A percentile compares a stretch with the other conserved stretches of the same genome.
Evolutionary conservation across 345 rosid genomes (phyloP).

Genomic region (Lenwebbia sp.): DNA sequence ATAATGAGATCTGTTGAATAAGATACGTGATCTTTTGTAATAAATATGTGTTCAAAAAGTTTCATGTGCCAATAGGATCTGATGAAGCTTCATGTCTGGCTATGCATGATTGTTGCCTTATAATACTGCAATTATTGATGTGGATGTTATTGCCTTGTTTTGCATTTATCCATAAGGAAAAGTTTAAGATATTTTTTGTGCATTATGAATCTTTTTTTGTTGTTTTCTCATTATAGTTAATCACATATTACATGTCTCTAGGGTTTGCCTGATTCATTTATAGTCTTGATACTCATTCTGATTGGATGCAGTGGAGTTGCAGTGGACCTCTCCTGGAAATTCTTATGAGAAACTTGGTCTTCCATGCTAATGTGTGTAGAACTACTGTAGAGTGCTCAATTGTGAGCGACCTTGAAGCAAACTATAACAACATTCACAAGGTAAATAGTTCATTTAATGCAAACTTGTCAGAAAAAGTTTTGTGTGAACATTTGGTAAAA

Average conservation of each 20-base stretch:
- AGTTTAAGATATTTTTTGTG: not conserved
- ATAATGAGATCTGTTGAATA: not conserved
- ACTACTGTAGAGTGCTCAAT: slow-evolving; percentile 34
- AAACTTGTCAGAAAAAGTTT: not conserved
- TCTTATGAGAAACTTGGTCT: slow-evolving; percentile 35
- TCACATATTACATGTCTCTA: not conserved
- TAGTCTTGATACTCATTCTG: not conserved
- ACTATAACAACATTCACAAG: slow-evolving; percentile 83
- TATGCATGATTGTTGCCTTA: not conserved
- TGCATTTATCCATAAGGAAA: not conserved
- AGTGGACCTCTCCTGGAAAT: slow-evolving; percentile 75
- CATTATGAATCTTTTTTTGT: not conserved
- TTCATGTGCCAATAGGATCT: not conserved
- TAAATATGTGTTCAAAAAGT: not conserved
- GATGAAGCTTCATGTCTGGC: not conserved
- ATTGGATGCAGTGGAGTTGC: slow-evolving; percentile 67
- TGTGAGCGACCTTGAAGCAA: slow-evolving; percentile 59
- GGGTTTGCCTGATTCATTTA: not conserved
- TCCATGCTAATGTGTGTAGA: slow-evolving; percentile 33
- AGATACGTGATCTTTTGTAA: not conserved
- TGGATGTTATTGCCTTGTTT: not conserved
- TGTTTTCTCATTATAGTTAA: not conserved
- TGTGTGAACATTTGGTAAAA: not conserved
- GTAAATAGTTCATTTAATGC: slow-evolving; percentile 15
- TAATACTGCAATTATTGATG: not conserved